Conservation (phyloP, 73 alveolate species). For the Paramecium octaurelia region DNA sequence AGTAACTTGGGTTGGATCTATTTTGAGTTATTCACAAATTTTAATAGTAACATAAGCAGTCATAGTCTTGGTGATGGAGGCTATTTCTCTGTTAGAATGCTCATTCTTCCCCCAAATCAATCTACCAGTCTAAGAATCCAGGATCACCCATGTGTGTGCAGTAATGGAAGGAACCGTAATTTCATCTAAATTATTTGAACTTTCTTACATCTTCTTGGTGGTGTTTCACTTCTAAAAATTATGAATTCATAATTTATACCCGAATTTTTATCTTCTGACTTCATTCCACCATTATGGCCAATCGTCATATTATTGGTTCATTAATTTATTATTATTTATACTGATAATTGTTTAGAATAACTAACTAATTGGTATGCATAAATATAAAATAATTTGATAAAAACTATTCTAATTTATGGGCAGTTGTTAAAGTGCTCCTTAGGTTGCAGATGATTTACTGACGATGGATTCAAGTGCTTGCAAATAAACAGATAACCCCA, state of each 20-base stretch:
- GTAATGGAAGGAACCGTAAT: slow-evolving; percentile 45
- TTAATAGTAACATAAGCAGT: slow-evolving; percentile 67
- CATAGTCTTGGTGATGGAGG: slow-evolving; percentile 83
- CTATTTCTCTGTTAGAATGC: slow-evolving; percentile 70
- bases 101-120: slow-evolving; percentile 67
- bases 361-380: neutral
- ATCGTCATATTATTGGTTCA: neutral
- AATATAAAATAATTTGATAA: neutral
- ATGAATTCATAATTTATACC: neutral
- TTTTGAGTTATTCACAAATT: slow-evolving; percentile 57
- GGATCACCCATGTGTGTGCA: slow-evolving; percentile 73
- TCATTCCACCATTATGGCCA: slow-evolving; percentile 42
- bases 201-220: slow-evolving; percentile 41
- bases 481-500: neutral
- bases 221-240: neutral
- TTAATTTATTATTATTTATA: neutral
- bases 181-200: neutral
- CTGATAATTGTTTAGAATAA: neutral
- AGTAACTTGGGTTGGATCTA: slow-evolving; percentile 24
- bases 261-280: neutral
- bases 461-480: neutral
- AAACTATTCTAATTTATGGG: neutral
- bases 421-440: neutral
- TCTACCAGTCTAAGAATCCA: slow-evolving; percentile 69
- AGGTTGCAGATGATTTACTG: neutral